Evolutionary conservation across 805 yeast species (phyloP).

Genomic region (Zygoascus biomembranicola): DNA sequence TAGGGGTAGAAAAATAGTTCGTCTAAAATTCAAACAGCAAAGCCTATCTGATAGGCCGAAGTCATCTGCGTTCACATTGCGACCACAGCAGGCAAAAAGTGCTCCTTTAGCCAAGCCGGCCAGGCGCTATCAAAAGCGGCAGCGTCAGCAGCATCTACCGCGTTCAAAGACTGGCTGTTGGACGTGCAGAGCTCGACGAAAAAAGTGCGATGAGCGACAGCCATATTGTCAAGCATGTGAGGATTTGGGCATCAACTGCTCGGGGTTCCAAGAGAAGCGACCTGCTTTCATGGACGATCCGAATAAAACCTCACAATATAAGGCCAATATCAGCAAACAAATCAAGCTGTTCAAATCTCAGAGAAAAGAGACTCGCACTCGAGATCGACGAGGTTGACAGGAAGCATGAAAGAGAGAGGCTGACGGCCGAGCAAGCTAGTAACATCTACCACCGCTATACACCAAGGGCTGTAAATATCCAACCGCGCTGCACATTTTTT

Average conservation of each 20-base stretch:
- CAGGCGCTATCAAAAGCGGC: background rate
- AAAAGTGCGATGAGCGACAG: constrained; percentile 59
- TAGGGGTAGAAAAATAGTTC: too few species aligned
- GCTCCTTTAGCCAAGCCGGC: too few species aligned
- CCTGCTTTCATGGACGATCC: constrained; percentile 46
- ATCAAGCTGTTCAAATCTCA: background rate
- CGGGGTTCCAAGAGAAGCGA: constrained; percentile 40
- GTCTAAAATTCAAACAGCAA: too few species aligned
- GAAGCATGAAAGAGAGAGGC: too few species aligned
- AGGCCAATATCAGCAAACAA: constrained; percentile 2
- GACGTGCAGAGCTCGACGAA: constrained; percentile 69
- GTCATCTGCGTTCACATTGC: too few species aligned
- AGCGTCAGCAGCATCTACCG: background rate
- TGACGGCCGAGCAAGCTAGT: too few species aligned
- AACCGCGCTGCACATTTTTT: too few species aligned
- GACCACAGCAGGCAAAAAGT: too few species aligned
- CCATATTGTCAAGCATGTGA: constrained; percentile 55
- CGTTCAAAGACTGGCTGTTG: constrained; percentile 47
- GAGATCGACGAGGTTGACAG: too few species aligned
- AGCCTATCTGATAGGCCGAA: too few species aligned
- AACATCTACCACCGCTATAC: too few species aligned
- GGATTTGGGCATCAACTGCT: constrained; percentile 50
- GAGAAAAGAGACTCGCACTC: background rate
- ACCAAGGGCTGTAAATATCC: too few species aligned
- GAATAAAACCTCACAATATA: constrained; percentile 5